Evolutionary conservation across 2,329 filamentous ascomycete species (phyloP), one percentile per base, ranked within the genome.

Genomic region (Shiraia bambusicola): DNA sequence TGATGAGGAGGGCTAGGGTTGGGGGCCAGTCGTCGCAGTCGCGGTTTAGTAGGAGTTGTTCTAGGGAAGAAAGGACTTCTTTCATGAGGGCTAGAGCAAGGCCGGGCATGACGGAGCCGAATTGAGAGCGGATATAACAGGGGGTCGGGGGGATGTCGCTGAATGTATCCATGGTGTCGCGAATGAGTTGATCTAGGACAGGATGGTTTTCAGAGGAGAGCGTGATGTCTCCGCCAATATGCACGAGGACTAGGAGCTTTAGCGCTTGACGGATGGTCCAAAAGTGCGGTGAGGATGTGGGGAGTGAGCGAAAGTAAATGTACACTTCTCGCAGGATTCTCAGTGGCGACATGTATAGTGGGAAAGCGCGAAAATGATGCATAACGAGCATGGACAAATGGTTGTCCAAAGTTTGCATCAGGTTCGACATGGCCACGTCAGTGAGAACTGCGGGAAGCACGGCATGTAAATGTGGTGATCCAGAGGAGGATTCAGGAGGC

Each of bases 111-210:
- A 62, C 44, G 24, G 50, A 41, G 16, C 68, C 68, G 22, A 71
- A 58, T 37, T 71, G 67, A 1, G 66, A 52, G 32, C 68, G 66
- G 42, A 71, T 68, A 41, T 69, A 67, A 47, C 68, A 71, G 1
- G 68, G 68, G 1, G 61, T 67, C 6, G 65, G 61, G 1, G 39
- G 47, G 6, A 45, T 29, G 16, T 47, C 37, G 4, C 45, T 29
- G 4, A 52, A 17, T 2, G 52, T 17, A 1, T 49, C 9, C 47
- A 61, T 60, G 2, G 55, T 62, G 19, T 30, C 43, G 25, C 40
- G 40, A 3, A 59, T 42, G 1, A 65, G 45, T 24, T 59, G 50
- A 3, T 41, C 32, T 14, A 63, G 34, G 10, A 40, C 35, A 2
- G 47, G 40, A 31, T 54, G 42, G 6, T 46, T 42, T 1, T 53